Evolutionary conservation across 805 yeast genomes (phyloP).

Genomic region (Zygosaccharomyces siamensis): DNA sequence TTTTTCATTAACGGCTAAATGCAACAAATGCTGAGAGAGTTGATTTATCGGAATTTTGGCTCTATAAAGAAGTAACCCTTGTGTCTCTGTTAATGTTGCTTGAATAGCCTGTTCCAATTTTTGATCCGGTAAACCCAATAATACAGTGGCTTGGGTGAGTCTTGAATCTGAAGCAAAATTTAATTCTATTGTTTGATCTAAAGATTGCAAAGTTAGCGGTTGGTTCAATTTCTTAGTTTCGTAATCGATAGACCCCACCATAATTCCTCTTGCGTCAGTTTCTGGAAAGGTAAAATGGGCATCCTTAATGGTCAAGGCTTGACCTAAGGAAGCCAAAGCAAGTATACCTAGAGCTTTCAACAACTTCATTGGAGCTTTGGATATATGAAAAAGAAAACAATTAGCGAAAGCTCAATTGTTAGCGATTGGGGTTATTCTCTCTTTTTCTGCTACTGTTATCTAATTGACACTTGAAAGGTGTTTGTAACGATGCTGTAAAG

Average conservation of each 20-base stretch:
- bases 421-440: not conserved
- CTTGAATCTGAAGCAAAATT: slow-evolving; percentile 17
- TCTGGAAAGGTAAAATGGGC: slow-evolving; percentile 17
- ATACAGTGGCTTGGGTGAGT: slow-evolving; percentile 24
- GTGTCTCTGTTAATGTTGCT: slow-evolving; percentile 19
- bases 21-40: slow-evolving; percentile 24
- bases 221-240: slow-evolving; percentile 6
- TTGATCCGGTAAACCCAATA: slow-evolving; percentile 26
- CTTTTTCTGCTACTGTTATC: not conserved
- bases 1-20: slow-evolving; percentile 17
- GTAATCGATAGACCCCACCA: slow-evolving; percentile 15
- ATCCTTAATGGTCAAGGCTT: slow-evolving; percentile 13
- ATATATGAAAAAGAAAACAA: not conserved
- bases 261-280: slow-evolving; percentile 11
- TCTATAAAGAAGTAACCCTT: slow-evolving; percentile 16
- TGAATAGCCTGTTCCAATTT: slow-evolving; percentile 22
- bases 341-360: slow-evolving; percentile 6
- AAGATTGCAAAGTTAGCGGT: slow-evolving; percentile 12
- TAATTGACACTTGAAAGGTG: not conserved
- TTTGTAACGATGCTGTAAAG: not conserved
- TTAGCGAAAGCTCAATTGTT: not conserved
- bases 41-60: slow-evolving; percentile 13
- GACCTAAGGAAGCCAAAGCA: slow-evolving; percentile 9
- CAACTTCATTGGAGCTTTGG: slow-evolving; percentile 12
- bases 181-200: slow-evolving; percentile 19